Evolutionary conservation across 1,284 basidiomycete genomes (phyloP), one percentile per base, ranked within the genome.

Genomic region (Leccinum subatratum): DNA sequence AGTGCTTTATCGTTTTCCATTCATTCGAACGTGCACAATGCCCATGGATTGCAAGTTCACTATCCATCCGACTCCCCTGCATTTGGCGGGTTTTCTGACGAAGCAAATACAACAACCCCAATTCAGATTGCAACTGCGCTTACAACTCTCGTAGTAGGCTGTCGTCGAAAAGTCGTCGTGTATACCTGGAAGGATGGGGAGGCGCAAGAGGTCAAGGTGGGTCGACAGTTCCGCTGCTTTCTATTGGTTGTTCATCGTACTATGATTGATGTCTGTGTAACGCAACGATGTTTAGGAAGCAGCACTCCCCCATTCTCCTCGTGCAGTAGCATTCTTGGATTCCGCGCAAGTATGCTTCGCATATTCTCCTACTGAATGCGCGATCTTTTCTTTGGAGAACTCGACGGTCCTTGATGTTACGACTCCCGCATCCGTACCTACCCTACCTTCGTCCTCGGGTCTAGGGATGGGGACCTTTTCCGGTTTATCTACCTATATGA

Each of bases 121-220:
- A 64, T 68, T 1, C 69, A 67, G 16, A 84, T 89, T 30, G 85
- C 88, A 14, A 83, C 83, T 3, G 77, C 89, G 18, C 81, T 93
- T n/a, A 92, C 93, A 1, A 85, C 87, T 66, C 81, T 99, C 9
- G 84, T 94, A 4, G 83, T 98, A 7, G 96, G 94, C 16, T 96
- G 95, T 73, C 82, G 90, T 70, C 85, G 95, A 69, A 94, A 91
- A 75, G 85, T 95, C 1, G 86, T 96, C 2, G 79, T 98, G 12
- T 95, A 95, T 74, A 84, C 86, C 4, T 97, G 95, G 94, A 89
- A 85, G 69, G 92, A 95, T 71, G 92, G 93, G 25, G 89, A 93
- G 71, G 84, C 90, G 57, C 90, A 92, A 75, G 90, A 89, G 59
- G 80, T 84, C 54, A 88, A 88, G 80, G 93, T 93, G 70, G 64